Evolutionary conservation across 352 stramenopile genomes (phyloP).

Genomic region (Globisporangium nunn): DNA sequence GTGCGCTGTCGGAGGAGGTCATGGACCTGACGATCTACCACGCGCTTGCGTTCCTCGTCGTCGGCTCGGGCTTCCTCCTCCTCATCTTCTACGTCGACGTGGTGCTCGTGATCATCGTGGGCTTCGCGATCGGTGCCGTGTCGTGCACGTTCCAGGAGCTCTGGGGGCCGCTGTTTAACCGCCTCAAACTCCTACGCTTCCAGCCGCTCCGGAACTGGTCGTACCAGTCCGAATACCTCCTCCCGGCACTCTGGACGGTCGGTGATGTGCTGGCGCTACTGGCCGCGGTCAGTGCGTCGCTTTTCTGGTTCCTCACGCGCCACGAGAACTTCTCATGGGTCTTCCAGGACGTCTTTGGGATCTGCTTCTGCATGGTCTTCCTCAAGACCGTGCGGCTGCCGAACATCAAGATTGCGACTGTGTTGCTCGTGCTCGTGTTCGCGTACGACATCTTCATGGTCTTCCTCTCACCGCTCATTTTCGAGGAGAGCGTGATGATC

Average conservation of each 20-base stretch:
- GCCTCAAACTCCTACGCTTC: slow-evolving; percentile 24
- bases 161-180: slow-evolving; percentile 49
- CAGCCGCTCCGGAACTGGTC: slow-evolving; percentile 36
- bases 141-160: slow-evolving; percentile 48
- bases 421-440: slow-evolving; percentile 91
- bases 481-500: slow-evolving; percentile 92
- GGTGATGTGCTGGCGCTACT: slow-evolving; percentile 82
- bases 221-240: slow-evolving; percentile 29
- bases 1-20: slow-evolving; percentile 40
- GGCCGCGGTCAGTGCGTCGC: slow-evolving; percentile 33
- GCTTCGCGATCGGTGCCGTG: slow-evolving; percentile 56
- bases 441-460: slow-evolving; percentile 97
- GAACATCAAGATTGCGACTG: slow-evolving; percentile 87
- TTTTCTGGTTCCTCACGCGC: slow-evolving; percentile 73
- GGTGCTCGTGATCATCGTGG: slow-evolving; percentile 67
- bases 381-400: slow-evolving; percentile 88
- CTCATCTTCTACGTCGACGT: slow-evolving; percentile 88
- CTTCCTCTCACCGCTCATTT: slow-evolving; percentile 90
- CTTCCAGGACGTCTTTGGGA: slow-evolving; percentile 90
- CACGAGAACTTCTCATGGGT: slow-evolving; percentile 85
- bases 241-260: slow-evolving; percentile 68
- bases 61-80: slow-evolving; percentile 86
- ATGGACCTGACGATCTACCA: slow-evolving; percentile 88
- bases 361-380: slow-evolving; percentile 93
- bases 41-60: slow-evolving; percentile 86